Base-by-base conservation (phyloP, 345 rosid species). In the Schrenkiella parvula region DNA sequence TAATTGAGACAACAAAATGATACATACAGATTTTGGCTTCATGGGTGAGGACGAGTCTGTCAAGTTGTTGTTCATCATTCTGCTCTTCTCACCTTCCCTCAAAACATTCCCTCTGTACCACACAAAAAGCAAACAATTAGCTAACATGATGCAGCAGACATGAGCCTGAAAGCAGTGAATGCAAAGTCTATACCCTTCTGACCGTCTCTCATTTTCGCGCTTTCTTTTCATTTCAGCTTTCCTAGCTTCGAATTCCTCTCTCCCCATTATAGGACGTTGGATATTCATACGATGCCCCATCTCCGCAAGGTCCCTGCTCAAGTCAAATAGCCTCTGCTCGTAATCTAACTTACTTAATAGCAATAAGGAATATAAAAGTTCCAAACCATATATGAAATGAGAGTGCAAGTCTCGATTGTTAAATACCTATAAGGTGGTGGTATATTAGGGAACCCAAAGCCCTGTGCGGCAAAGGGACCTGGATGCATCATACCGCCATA, bases 211-310 rank as follows among this genome's bases (percentile, higher is more conserved):
- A 47, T 71, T 87, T 74, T 95, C 98, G 73, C 89, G 92, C 67
- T 85, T 87, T 81, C 95, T 84, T 86, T 89, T 86, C 79, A 92
- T 65, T 78, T 86, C 90, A 73, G 98, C 96, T 87, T 95, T 89
- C 79, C 87, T 82, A 19, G 97, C 96, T 82, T 88, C 93, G 78
- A 95, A 91, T 74, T 95, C 96, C 64, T 91, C 97, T 75, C 97
- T 86, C 80, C 99, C 90, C 99, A 91, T 82, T 31, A 86, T 64
- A 18, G 93, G 96, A 73, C 89, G 87, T 46, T 83, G 85, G 34
- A 66, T 73, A 80, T 62, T 69, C 92, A 85, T 85, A 57, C 89
- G 88, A 83, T 83, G 86, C 8, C 92, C 93, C 66, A 86, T 82
- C 14, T 80, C 87, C 4, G 88, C 87, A 25, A 89, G 87, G 85